Conservation (phyloP, 73 alveolate species). For the Stentor roeselii region DNA sequence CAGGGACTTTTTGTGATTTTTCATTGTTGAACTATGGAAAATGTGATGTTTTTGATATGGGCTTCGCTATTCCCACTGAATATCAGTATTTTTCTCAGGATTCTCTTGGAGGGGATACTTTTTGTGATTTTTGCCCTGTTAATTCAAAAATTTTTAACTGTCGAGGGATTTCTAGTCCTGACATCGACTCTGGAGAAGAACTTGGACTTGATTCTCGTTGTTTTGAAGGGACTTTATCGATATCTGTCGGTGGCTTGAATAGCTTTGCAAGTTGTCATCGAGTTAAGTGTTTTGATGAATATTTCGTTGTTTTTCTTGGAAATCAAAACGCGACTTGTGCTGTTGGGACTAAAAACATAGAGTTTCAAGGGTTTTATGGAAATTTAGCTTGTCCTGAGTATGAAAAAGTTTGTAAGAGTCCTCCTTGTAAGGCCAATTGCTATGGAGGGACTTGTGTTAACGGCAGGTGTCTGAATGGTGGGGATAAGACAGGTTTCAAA, state of each 20-base stretch:
- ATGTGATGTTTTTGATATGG: neutral
- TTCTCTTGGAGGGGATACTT: neutral
- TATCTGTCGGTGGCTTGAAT: neutral
- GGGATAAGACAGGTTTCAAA: too few species aligned
- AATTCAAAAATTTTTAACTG: neutral
- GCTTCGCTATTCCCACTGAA: neutral
- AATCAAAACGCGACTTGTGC: neutral
- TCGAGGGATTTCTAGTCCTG: neutral
- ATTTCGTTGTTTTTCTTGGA: neutral
- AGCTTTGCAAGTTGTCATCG: neutral
- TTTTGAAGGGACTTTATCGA: conserved; percentile 12
- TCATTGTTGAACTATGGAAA: neutral
- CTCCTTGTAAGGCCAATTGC: neutral
- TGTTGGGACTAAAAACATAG: neutral
- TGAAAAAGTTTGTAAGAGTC: neutral
- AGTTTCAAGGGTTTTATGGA: neutral
- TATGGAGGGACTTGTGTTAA: neutral
- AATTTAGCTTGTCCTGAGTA: neutral
- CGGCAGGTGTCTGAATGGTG: neutral
- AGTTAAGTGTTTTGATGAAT: neutral
- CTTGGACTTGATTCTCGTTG: neutral
- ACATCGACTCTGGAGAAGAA: neutral
- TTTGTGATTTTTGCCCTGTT: neutral
- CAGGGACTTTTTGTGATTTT: neutral
- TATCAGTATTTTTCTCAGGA: neutral